phyloP scores from a whole-genome alignment of 1,284 basidiomycete species.

The Mixia osmundae region DNA sequence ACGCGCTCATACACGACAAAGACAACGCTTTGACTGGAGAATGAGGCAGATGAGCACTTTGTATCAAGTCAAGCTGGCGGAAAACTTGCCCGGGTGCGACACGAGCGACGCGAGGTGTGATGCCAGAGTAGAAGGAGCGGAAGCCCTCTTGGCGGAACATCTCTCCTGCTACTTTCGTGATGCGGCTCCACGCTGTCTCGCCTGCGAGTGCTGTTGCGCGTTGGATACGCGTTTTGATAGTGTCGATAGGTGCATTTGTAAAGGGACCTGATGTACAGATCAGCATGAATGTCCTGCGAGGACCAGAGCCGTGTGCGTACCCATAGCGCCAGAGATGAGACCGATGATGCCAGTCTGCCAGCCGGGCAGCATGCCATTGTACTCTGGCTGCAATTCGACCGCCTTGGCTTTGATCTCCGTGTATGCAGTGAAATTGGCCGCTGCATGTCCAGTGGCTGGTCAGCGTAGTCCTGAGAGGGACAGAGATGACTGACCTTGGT shows the following conservation, averaged over 20 bases:
- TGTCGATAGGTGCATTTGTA: slow-evolving; percentile 14
- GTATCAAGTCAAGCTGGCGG: slow-evolving; percentile 8
- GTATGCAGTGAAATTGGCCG: slow-evolving; percentile 96
- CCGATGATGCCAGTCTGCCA: slow-evolving; percentile 80
- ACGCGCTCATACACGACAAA: too few relatives aligned
- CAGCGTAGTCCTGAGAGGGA: not conserved
- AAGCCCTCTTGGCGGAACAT: slow-evolving; percentile 88
- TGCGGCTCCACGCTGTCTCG: slow-evolving; percentile 44
- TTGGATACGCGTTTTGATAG: slow-evolving; percentile 30
- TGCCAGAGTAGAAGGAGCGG: slow-evolving; percentile 70
- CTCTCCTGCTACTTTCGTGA: slow-evolving; percentile 54
- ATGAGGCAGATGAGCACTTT: not conserved
- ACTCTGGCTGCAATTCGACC: slow-evolving; percentile 48
- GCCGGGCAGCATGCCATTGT: slow-evolving; percentile 53
- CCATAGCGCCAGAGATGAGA: slow-evolving; percentile 87
- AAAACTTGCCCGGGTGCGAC: slow-evolving; percentile 65
- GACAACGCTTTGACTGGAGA: too few relatives aligned
- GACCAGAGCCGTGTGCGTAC: slow-evolving; percentile 29
- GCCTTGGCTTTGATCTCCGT: slow-evolving; percentile 80
- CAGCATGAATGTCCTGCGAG: slow-evolving; percentile 6
- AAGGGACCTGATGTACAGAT: slow-evolving; percentile 13
- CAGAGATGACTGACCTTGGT: slow-evolving; percentile 43
- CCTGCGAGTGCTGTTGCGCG: slow-evolving; percentile 56
- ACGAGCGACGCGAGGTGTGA: slow-evolving; percentile 83
- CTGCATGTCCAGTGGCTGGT: slow-evolving; percentile 19